Conservation (phyloP, 177 flowering plant genomes). For the Vitis hybrid region DNA sequence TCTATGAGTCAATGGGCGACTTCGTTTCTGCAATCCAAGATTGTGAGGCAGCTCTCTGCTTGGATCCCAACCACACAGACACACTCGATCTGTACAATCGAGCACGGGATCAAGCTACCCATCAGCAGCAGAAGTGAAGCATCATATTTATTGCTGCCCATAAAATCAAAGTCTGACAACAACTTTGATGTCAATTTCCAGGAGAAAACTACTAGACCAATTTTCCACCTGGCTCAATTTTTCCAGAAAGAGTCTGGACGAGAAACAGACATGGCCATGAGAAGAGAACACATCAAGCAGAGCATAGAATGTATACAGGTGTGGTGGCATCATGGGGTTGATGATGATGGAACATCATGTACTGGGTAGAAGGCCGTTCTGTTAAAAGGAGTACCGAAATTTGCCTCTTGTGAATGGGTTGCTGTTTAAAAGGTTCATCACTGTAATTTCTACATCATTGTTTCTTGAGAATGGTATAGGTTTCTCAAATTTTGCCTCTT, state of each 20-base stretch:
- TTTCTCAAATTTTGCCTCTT: not conserved
- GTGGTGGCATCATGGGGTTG: not conserved
- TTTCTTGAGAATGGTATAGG: not conserved
- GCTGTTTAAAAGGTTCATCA: not conserved
- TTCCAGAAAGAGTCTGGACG: not conserved
- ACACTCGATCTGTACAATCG: slow-evolving; percentile 37
- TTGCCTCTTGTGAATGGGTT: not conserved
- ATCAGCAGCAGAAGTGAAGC: slow-evolving; percentile 1
- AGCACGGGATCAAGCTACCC: slow-evolving; percentile 12
- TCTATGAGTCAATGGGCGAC: slow-evolving; percentile 40
- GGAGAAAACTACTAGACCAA: not conserved
- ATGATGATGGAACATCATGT: not conserved
- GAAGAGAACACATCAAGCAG: not conserved
- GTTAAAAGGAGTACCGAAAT: not conserved
- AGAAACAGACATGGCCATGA: not conserved
- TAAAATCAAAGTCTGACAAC: too few relatives aligned
- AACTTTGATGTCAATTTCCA: not conserved
- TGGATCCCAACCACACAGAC: slow-evolving; percentile 38
- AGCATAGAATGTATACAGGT: not conserved
- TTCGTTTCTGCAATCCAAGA: slow-evolving; percentile 32
- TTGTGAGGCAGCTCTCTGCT: slow-evolving; percentile 50
- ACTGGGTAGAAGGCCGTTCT: not conserved
- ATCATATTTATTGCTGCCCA: not conserved
- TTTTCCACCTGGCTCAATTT: not conserved
- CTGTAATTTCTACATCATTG: not conserved